Evolutionary conservation across 1,139 yeast genomes (phyloP), one percentile per base, ranked within the genome.

Genomic region (Geotrichum klebahnii): DNA sequence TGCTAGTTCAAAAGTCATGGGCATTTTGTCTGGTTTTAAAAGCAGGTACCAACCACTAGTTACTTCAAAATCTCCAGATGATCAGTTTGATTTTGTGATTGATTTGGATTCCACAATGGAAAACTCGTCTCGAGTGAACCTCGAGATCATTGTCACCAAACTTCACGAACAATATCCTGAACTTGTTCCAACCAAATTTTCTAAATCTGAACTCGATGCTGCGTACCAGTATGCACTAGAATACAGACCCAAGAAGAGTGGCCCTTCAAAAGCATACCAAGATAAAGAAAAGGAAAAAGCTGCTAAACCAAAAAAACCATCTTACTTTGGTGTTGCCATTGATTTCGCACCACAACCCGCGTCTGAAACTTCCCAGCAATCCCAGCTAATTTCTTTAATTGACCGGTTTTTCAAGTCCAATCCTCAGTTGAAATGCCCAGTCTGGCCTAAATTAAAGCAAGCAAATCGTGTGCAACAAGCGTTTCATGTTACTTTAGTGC

Each of bases 401-500:
- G 58, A 57, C 31, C 29, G 49, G 31, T 52, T 57, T 32, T 61
- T 59, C 26, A 53, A 52, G 1, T 41, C 35, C 2, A 55, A 57
- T 28, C 53, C 59, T 0, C 53, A 53, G 1, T 53, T 55, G 3
- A 31, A 16, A 4, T 61, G 57, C 20, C 28, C 56, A 1, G 55
- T 62, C 39, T 67, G 65, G 62, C 31, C 55, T 1, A 19, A 60
- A 56, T 46, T 84, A 31, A 64, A 71, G 39, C 46, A 61, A 0
- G 56, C 53, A 0, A 59, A 67, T 2, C 68, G 81, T 34, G 65
- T 83, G 0, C 89, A 83, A 59, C 50, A 62, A 0, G 75, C 72
- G 35, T 84, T 88, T 60, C 98, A 92, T 63, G 79, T 90, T 1
- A 92, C 98, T 0, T 65, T 90, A 40, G 78, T 81, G 0, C 97